A percentile compares a stretch with the other conserved stretches of the same genome.
Evolutionary conservation across 495 filamentous ascomycete genomes (phyloP).

Genomic region (Penicillium dipodomyicola): DNA sequence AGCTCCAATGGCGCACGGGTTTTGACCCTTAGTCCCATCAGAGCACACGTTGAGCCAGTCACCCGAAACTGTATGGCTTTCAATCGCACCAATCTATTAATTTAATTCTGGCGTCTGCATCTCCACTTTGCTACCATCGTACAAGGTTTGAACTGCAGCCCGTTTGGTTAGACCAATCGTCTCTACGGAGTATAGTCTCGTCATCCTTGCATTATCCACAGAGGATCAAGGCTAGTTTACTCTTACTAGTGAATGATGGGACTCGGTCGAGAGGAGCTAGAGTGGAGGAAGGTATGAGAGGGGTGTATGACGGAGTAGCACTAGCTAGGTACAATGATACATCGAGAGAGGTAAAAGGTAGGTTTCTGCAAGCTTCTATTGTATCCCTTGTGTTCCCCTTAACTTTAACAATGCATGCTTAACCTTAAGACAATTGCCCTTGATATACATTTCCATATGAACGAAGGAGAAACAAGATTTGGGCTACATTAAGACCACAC

Average conservation of each 20-base stretch:
- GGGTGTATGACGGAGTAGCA: not conserved
- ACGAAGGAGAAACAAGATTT: not conserved
- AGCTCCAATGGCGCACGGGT: constrained; percentile 8
- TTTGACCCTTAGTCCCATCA: constrained; percentile 4
- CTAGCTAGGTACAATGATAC: not conserved
- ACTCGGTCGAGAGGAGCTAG: not conserved
- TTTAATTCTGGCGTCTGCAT: not conserved
- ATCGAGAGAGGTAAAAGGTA: not conserved
- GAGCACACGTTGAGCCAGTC: constrained; percentile 6
- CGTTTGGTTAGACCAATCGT: constrained; percentile 25
- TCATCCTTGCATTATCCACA: constrained; percentile 28
- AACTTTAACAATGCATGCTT: not conserved
- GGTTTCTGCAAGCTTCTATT: not conserved
- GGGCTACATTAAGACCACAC: constrained; percentile 1
- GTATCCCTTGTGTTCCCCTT: not conserved
- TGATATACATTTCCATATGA: constrained; percentile 1
- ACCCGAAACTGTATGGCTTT: constrained; percentile 7
- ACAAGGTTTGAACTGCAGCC: constrained; percentile 9
- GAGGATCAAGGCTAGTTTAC: not conserved
- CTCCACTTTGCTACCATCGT: constrained; percentile 11
- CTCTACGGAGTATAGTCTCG: constrained; percentile 15
- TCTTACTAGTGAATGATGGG: not conserved
- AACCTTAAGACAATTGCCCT: constrained; percentile 1
- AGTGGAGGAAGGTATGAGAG: not conserved
- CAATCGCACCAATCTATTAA: constrained; percentile 17